These are phyloP conservation scores for Chenopodium formosanum DNA, from an alignment of 148 eudicot species.

Conservation along the genomic window DNA sequence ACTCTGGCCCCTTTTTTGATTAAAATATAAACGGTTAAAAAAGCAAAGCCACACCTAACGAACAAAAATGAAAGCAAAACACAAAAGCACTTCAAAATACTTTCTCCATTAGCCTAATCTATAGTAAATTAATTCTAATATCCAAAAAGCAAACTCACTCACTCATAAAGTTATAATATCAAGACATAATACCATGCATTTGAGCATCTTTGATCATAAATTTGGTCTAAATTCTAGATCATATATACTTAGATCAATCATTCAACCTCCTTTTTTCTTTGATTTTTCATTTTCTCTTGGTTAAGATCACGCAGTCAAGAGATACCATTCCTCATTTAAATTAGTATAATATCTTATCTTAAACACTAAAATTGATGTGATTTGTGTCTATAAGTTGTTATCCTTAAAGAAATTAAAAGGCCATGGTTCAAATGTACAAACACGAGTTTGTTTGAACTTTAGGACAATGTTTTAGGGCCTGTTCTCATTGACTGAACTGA, in stretches of 20 bases:
- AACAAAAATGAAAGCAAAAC: constrained; percentile 52
- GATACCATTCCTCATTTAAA: not conserved
- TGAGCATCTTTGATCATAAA: constrained; percentile 19
- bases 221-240: constrained; percentile 15
- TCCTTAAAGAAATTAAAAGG: not conserved
- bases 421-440: not conserved
- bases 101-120: constrained; percentile 20
- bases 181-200: constrained; percentile 28
- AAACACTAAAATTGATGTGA: not conserved
- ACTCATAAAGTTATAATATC: constrained; percentile 27
- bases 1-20: not conserved
- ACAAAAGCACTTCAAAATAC: constrained; percentile 44
- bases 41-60: constrained; percentile 27
- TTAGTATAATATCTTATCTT: not conserved
- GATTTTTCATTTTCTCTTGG: constrained; percentile 3
- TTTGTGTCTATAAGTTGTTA: not conserved
- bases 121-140: constrained; percentile 14
- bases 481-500: no score
- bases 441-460: no score
- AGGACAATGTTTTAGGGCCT: no score
- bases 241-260: not conserved
- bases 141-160: constrained; percentile 28
- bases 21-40: not conserved
- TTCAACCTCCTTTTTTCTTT: not conserved
- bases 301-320: not conserved